These are phyloP conservation scores for Limnomonas spitsbergensis DNA, from an alignment of 139 green algal genomes.

Conservation along the genomic window DNA sequence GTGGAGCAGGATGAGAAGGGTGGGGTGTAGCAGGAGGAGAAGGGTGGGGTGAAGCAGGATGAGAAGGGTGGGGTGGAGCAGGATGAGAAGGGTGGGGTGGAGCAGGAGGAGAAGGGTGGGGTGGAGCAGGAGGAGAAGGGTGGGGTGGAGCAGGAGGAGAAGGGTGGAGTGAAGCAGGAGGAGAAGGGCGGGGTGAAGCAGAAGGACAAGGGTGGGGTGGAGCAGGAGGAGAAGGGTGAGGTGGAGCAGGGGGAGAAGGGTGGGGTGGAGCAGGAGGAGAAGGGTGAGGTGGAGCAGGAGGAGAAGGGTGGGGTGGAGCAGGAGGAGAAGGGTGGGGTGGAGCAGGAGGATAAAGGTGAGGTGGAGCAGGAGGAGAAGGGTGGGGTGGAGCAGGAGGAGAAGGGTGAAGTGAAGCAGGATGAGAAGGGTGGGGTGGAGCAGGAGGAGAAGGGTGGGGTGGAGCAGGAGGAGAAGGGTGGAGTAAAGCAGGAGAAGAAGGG, in stretches of 20 bases:
- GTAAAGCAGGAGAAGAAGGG: too few relatives aligned
- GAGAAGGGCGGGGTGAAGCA: neutral
- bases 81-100: too few relatives aligned
- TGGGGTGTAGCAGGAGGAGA: neutral
- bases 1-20: neutral
- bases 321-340: neutral
- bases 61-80: neutral
- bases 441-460: too few relatives aligned
- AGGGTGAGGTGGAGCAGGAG: neutral
- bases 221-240: neutral
- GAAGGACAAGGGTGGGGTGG: too few relatives aligned
- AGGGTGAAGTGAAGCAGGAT: too few relatives aligned
- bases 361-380: neutral
- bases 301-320: slow-evolving; percentile 1
- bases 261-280: neutral
- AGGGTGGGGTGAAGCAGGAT: neutral
- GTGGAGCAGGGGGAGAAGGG: too few relatives aligned
- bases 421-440: too few relatives aligned
- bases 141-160: neutral
- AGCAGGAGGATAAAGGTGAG: neutral
- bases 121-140: neutral
- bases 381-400: neutral
- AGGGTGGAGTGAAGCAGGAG: too few relatives aligned
- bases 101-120: too few relatives aligned
- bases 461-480: too few relatives aligned